Conservation (phyloP, 139 green algal genomes). For the Chlamydomonas sp. region DNA sequence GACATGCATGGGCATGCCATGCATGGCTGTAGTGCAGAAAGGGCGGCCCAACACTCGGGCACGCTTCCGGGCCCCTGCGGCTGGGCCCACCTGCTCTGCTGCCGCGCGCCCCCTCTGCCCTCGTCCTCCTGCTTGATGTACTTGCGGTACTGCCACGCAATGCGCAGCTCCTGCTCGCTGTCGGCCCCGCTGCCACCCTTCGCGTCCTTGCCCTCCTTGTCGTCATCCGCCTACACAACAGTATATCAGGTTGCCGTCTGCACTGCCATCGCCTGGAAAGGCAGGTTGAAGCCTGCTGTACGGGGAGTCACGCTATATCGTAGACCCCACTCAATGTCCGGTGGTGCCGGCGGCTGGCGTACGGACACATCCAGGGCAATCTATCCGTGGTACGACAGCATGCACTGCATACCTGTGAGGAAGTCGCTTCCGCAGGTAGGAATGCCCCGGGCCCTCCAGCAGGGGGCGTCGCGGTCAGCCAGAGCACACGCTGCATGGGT, state of each 20-base stretch:
- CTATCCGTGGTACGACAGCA: too few relatives aligned
- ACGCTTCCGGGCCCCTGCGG: not conserved
- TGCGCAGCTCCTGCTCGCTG: slow-evolving; percentile 65
- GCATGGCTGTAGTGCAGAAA: not conserved
- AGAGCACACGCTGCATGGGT: slow-evolving; percentile 35
- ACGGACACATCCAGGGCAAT: too few relatives aligned
- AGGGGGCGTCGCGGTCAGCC: slow-evolving; percentile 26
- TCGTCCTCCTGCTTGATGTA: slow-evolving; percentile 73
- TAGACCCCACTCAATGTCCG: too few relatives aligned
- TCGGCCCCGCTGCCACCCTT: too few relatives aligned
- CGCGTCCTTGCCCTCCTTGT: slow-evolving; percentile 10
- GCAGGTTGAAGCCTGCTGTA: too few relatives aligned
- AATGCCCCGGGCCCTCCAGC: slow-evolving; percentile 44
- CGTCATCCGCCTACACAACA: slow-evolving; percentile 8
- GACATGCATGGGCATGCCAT: not conserved
- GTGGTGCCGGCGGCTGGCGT: too few relatives aligned
- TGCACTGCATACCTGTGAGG: not conserved
- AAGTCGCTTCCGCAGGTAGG: slow-evolving; percentile 50
- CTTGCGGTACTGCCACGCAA: slow-evolving; percentile 90
- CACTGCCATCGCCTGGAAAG: too few relatives aligned
- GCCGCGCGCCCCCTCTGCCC: slow-evolving; percentile 18
- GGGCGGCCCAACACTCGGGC: not conserved
- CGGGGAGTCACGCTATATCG: too few relatives aligned
- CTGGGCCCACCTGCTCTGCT: not conserved
- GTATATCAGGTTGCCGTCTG: too few relatives aligned